phyloP scores from a whole-genome alignment of 1,284 basidiomycete species.

The Athelia psychrophila region DNA sequence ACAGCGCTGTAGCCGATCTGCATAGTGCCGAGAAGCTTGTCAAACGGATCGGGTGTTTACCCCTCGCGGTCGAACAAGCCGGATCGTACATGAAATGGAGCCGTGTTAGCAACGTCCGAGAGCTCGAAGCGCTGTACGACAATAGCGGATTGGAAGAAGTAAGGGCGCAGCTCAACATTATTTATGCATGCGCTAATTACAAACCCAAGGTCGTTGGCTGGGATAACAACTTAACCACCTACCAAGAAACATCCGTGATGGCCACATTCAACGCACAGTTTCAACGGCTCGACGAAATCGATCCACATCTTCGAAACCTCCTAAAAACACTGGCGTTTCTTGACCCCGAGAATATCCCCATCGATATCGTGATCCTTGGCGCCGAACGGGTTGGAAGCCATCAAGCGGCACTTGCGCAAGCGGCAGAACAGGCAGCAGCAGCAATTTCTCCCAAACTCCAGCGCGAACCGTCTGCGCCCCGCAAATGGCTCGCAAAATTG shows the following conservation, averaged over 20 bases:
- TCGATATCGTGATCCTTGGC: background rate
- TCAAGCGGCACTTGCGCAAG: background rate
- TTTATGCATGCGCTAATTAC: background rate
- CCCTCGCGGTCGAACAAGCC: background rate
- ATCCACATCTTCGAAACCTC: background rate
- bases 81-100: background rate
- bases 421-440: background rate
- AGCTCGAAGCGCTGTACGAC: background rate
- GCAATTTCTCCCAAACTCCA: no score
- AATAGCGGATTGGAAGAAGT: background rate
- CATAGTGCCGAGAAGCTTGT: background rate
- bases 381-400: no score
- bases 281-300: background rate
- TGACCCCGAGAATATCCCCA: background rate
- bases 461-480: no score
- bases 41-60: background rate
- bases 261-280: background rate
- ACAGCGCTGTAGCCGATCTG: background rate
- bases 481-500: no score
- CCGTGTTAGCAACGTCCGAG: background rate
- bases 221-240: background rate
- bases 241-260: background rate
- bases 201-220: background rate
- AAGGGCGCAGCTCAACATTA: background rate
- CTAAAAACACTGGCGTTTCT: background rate